Evolutionary conservation across 2,329 filamentous ascomycete species (phyloP).

Genomic region (Fusarium sp.): DNA sequence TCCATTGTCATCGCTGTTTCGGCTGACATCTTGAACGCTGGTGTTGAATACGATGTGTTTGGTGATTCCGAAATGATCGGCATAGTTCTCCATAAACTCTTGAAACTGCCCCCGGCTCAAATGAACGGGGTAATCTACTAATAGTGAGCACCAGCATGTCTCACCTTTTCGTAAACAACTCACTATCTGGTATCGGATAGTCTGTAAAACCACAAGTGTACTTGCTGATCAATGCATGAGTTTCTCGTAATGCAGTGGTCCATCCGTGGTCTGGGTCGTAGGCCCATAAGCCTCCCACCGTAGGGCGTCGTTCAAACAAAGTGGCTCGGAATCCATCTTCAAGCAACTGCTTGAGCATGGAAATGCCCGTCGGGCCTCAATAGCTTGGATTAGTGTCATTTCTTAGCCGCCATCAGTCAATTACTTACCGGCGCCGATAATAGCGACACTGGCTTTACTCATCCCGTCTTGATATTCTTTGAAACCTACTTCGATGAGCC

Average conservation of each 20-base stretch:
- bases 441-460: not conserved
- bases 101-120: constrained; percentile 22
- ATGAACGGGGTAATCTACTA: constrained; percentile 18
- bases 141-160: fast-evolving
- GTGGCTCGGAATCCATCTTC: constrained; percentile 27
- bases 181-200: constrained; percentile 32
- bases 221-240: constrained; percentile 31
- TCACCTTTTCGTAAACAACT: fast-evolving
- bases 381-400: fast-evolving
- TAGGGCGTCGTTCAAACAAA: constrained; percentile 8
- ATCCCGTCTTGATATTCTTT: too few species aligned
- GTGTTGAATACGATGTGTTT: constrained; percentile 20
- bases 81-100: constrained; percentile 33
- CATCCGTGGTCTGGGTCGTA: constrained; percentile 19
- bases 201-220: constrained; percentile 37
- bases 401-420: not conserved
- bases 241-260: constrained; percentile 9
- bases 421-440: constrained; percentile 17
- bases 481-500: too few species aligned
- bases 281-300: constrained; percentile 23
- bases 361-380: constrained; percentile 27
- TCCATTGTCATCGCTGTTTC: constrained; percentile 3
- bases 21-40: not conserved
- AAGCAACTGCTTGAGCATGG: constrained; percentile 31
- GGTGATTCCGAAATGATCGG: constrained; percentile 7